Base-by-base conservation (phyloP, 257 asterid species). In the Ilex asprella region DNA sequence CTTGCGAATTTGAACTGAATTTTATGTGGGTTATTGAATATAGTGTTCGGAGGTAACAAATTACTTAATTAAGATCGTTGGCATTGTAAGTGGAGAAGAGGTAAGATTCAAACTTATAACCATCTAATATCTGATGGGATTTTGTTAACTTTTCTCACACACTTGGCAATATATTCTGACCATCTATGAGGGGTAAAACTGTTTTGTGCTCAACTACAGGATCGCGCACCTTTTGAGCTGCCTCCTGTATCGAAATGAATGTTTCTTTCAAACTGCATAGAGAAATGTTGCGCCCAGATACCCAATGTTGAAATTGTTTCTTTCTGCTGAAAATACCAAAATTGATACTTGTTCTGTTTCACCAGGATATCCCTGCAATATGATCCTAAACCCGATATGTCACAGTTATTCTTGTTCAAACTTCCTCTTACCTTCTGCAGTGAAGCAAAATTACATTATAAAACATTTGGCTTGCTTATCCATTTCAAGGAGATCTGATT, bases 391-490 rank as follows among this genome's bases (percentile, higher is more conserved):
- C 30, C 59, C 71, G 30, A 61, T 59, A 44, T 71, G 67, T 30
- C 39, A 55, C 68, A 54, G 72, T 66, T 65, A 64, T 44, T 64
- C 74, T 10, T 49, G 16, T 67, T 30, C 68, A 12, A 72, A 60
- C 58, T 61, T 67, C 63, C 55, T 13, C 13, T 69, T 66, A 54
- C 73, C 56, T 16, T 49, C 59, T 31, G 60, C 63, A 32, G 7
- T 39, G 62, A 72, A 69, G 51, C 66, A 61, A 35, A 39, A 21
- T 66, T 67, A 49, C 68, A 29, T 53, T 16, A 52, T 16, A 3
- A 82, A 71, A 57, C 75, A 65, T 64, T 66, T 74, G 39, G 57
- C 64, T 27, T 86, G 84, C 75, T 47, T 56, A 32, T 76, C 83
- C 67, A 12, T 49, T 49, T 72, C 77, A 43, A 71, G 55, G 7